Percentiles rank a stretch among this genome's conserved stretches.
These are phyloP conservation scores for Sphaceloma murrayae DNA, from an alignment of 2,329 filamentous ascomycete species.

Conservation along the genomic window DNA sequence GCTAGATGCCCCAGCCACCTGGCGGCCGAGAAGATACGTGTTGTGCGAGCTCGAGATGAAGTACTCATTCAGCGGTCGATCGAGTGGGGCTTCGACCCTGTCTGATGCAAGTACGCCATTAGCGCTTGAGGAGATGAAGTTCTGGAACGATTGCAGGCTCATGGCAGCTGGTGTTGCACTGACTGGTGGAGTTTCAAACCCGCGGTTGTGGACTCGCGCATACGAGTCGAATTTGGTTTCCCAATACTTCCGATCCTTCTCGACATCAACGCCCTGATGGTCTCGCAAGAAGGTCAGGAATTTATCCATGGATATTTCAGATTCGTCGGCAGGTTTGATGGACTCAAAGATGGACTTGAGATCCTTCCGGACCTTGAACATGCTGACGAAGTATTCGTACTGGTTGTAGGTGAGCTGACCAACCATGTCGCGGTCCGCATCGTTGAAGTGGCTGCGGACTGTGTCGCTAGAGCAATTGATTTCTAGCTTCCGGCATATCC, in stretches of 20 bases:
- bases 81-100: conserved; percentile 42
- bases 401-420: conserved; percentile 66
- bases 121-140: conserved; percentile 63
- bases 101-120: conserved; percentile 51
- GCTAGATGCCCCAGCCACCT: conserved; percentile 81
- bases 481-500: conserved; percentile 78
- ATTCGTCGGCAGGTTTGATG: conserved; percentile 39
- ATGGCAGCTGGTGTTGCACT: conserved; percentile 46
- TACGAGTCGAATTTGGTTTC: conserved; percentile 62
- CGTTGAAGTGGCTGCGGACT: conserved; percentile 62
- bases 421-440: conserved; percentile 55
- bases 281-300: conserved; percentile 68
- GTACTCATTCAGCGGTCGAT: conserved; percentile 88
- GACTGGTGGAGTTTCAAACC: conserved; percentile 19
- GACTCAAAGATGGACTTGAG: conserved; percentile 62
- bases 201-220: conserved; percentile 41
- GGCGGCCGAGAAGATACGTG: conserved; percentile 86
- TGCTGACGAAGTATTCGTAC: conserved; percentile 73
- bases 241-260: conserved; percentile 57
- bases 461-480: conserved; percentile 77
- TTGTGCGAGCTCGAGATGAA: conserved; percentile 99
- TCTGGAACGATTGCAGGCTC: conserved; percentile 67
- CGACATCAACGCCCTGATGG: conserved; percentile 66
- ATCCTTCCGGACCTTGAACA: conserved; percentile 77
- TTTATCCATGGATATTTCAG: conserved; percentile 57